Conservation (phyloP, 352 stramenopile genomes). For the Phytophthora ohioensis region DNA sequence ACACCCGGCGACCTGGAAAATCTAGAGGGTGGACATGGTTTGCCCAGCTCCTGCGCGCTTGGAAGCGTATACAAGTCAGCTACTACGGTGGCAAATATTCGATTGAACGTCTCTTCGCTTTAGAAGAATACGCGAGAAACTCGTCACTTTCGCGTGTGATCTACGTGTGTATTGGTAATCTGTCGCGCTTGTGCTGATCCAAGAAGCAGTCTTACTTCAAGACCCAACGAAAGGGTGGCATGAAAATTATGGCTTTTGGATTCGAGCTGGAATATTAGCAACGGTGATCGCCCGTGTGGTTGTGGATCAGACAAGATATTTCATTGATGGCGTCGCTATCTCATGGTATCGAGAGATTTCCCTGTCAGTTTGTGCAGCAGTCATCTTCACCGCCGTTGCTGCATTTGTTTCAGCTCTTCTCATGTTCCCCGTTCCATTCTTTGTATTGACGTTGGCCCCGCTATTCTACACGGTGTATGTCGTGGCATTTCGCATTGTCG, state of each 20-base stretch:
- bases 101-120: slow-evolving; percentile 20
- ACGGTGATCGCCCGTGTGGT: slow-evolving; percentile 4
- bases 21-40: neutral
- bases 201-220: slow-evolving; percentile 30
- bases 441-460: slow-evolving; percentile 2
- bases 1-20: too few relatives aligned
- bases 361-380: slow-evolving; percentile 1
- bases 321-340: slow-evolving; percentile 8
- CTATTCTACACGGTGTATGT: slow-evolving; percentile 11
- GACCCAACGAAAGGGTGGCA: slow-evolving; percentile 22
- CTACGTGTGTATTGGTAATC: slow-evolving; percentile 18
- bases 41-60: neutral
- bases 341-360: neutral
- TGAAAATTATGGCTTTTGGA: slow-evolving; percentile 31
- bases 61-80: slow-evolving; percentile 24
- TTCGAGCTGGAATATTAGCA: slow-evolving; percentile 28
- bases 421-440: slow-evolving; percentile 24
- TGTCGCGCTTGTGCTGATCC: slow-evolving; percentile 5
- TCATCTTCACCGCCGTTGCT: neutral
- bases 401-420: slow-evolving; percentile 3
- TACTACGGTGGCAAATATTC: slow-evolving; percentile 35
- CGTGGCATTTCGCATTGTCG: slow-evolving; percentile 2
- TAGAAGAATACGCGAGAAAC: slow-evolving; percentile 24
- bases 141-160: slow-evolving; percentile 8
- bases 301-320: slow-evolving; percentile 2